Base-by-base conservation (phyloP, 306 rosid genomes). In the Pyrus communis region DNA sequence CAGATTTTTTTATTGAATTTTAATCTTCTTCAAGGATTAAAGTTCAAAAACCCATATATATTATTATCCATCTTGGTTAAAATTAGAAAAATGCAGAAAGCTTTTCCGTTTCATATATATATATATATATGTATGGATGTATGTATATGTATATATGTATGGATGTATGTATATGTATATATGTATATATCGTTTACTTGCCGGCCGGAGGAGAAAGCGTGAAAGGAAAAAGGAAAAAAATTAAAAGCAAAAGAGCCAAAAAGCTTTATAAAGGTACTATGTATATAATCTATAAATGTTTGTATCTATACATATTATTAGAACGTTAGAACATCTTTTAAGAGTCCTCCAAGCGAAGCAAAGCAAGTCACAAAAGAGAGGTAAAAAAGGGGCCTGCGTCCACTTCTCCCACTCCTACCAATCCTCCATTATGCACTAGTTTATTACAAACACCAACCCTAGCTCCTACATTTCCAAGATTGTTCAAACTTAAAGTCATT, bases 191-290 rank as follows among this genome's bases (percentile, higher is more conserved):
- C 51, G 54, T 2, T 88, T 69, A 76, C 93, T 87, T 85, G 87
- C 60, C 71, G 73, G 87, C 60, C 71, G 73, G 80, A 49, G 78
- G 78, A 70, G 77, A 58, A 82, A 85, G 77, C 55, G 72, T 87
- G 83, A 67, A 61, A 82, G 75, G 77, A 49, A 9, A 8, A 40
- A 62, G 25, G 35, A 35, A 46, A 64, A 64, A 57, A 70, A 67
- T 27, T 11, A 73, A 78, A 5, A 45, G 75, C 9, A 63, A 28
- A 69, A 28, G 42, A 5, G 10, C 51, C 59, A 61, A 46, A 42
- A 71, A 5, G 19, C 21, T 62, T 62, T 28, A 62, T 28, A 62
- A 62, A 28, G 27, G 67, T 15, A 14, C 5, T 4, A 12, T 49
- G 15, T 14, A 13, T 14, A 49, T 49, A 49, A 49, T 55, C 7